Base-by-base conservation (phyloP, 139 green algal species). In the Chlorella vulgaris region DNA sequence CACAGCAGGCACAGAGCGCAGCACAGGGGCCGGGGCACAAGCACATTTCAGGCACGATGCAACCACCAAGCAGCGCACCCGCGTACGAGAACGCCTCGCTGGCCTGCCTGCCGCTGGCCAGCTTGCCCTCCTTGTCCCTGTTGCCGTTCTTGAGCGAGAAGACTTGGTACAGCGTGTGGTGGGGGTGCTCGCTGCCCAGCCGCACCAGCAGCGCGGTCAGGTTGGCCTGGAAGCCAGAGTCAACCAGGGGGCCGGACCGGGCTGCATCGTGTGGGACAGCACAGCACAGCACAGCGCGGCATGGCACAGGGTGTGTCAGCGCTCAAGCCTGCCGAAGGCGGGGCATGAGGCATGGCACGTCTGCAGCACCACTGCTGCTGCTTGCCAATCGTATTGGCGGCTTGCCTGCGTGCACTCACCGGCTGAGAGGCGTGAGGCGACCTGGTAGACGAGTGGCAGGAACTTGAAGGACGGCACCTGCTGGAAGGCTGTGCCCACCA, bases 391-490 rank as follows among this genome's bases (percentile, higher is more conserved):
- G n/a, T n/a, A n/a, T n/a, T n/a, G n/a, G n/a, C n/a, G n/a, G n/a
- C n/a, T n/a, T n/a, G n/a, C n/a, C n/a, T n/a, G n/a, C n/a, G 55
- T n/a, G 15, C n/a, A 4, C 58, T 24, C 79, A 71, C 69, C 70
- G 35, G 61, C 62, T n/a, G 60, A 63, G 63, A 95, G 71, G 31
- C 92, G 82, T 1, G 91, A 93, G 8, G 87, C 92, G 28, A 98
- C 89, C 86, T 99, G 96, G 87, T 98, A 98, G 33, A 94, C 86
- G 18, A 99, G 89, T 2, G 92, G 91, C 60, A 99, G 84, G 83
- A 98, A 96, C 86, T 99, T 99, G 86, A 91, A 77, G 39, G 90
- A 92, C 13, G 96, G 92, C 13, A 92, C 86, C 55, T 85, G n/a
- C 15, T 65, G n/a, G 19, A 96, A 81, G 26, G 74, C 78, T 1